A percentile compares a stretch with the other conserved stretches of the same genome.
Evolutionary conservation across 2,329 filamentous ascomycete species (phyloP).

Genomic region (Gliomastix tumulicola): DNA sequence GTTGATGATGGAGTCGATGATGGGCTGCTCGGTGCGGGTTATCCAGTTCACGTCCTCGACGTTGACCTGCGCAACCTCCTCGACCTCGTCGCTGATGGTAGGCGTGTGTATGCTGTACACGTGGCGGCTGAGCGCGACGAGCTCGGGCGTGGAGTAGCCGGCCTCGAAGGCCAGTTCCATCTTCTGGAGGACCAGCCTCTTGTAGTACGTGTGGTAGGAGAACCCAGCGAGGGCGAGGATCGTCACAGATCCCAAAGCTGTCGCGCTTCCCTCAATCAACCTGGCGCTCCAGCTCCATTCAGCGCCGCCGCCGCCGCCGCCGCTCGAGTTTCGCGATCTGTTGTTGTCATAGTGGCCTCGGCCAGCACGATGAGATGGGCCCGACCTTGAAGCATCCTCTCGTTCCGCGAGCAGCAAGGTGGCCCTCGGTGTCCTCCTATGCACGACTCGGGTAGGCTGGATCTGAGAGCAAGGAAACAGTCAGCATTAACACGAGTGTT

Average conservation of each 20-base stretch:
- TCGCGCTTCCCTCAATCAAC: slow-evolving; percentile 15
- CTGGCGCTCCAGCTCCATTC: background rate
- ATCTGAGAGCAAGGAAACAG: no score
- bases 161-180: slow-evolving; percentile 66
- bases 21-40: slow-evolving; percentile 51
- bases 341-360: no score
- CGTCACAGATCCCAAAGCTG: slow-evolving; percentile 16
- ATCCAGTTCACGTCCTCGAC: slow-evolving; percentile 38
- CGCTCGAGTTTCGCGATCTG: no score
- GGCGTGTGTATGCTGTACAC: no score
- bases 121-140: slow-evolving; percentile 39
- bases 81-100: slow-evolving; percentile 13
- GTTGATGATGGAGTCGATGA: slow-evolving; percentile 54
- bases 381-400: no score
- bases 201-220: slow-evolving; percentile 43
- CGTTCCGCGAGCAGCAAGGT: no score
- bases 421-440: no score
- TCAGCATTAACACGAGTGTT: no score
- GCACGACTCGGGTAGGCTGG: no score
- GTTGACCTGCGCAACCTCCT: slow-evolving; percentile 8
- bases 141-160: slow-evolving; percentile 58
- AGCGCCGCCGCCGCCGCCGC: background rate
- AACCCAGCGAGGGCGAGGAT: slow-evolving; percentile 21
- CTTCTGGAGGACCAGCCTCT: slow-evolving; percentile 61
- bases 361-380: no score